Evolutionary conservation across 129 eudicot species (phyloP).

Genomic region (Lactuca sativa): DNA sequence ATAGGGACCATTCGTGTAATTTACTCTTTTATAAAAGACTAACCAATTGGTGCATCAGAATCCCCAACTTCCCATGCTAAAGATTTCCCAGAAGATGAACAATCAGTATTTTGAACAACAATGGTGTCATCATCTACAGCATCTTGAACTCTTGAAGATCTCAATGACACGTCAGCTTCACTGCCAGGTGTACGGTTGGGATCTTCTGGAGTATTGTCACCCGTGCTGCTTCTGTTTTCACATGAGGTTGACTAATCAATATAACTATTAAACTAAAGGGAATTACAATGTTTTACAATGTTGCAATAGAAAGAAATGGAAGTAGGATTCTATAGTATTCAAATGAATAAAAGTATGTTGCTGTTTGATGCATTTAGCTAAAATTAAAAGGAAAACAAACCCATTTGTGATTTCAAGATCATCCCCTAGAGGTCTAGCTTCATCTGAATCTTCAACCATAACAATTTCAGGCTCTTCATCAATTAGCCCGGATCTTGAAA

Average conservation of each 20-base stretch:
- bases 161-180: conserved; percentile 46
- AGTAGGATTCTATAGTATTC: no score
- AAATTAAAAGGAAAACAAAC: conserved; percentile 25
- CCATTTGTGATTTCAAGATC: conserved; percentile 49
- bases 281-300: no score
- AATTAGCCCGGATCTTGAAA: conserved; percentile 48
- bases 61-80: conserved; percentile 60
- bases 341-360: no score
- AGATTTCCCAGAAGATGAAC: conserved; percentile 55
- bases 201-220: conserved; percentile 40
- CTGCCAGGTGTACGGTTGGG: conserved; percentile 30
- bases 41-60: conserved; percentile 81
- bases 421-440: conserved; percentile 38
- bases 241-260: conserved; percentile 26
- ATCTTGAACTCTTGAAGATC: conserved; percentile 45
- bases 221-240: conserved; percentile 50
- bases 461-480: conserved; percentile 54
- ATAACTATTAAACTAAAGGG: conserved; percentile 2
- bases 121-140: conserved; percentile 37
- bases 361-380: no score
- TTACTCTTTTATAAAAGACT: conserved; percentile 1
- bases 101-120: conserved; percentile 40
- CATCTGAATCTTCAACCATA: conserved; percentile 43
- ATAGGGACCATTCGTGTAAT: no score
- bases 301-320: no score